A percentile compares a stretch with the other conserved stretches of the same genome.
phyloP scores from a whole-genome alignment of 2,329 filamentous ascomycete species.

The Gnomoniopsis smithogilvyi region DNA sequence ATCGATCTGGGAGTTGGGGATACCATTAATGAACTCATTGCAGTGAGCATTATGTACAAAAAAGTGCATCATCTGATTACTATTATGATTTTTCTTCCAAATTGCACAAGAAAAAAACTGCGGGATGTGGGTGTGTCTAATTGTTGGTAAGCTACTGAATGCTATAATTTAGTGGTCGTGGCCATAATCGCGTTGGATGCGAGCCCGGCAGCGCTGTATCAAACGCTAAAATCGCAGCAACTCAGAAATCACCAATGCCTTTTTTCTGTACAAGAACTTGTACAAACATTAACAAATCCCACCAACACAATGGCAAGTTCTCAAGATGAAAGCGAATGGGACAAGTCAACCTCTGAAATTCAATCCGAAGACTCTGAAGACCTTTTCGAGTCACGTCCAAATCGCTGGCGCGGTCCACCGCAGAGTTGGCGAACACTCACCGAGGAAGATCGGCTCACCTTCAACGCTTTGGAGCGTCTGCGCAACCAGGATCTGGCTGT shows the following conservation, averaged over 20 bases:
- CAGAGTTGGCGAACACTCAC: conserved; percentile 66
- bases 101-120: no score
- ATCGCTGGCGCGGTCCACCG: conserved; percentile 66
- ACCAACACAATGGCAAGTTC: conserved; percentile 13
- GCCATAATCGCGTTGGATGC: no score
- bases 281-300: background rate
- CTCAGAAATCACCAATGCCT: no score
- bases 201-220: no score
- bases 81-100: no score
- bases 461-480: conserved; percentile 59
- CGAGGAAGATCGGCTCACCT: conserved; percentile 58
- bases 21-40: conserved; percentile 19
- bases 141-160: no score
- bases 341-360: conserved; percentile 44
- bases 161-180: no score
- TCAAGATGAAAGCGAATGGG: conserved; percentile 31
- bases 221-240: background rate
- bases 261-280: no score
- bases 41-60: no score
- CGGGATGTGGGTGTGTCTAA: no score
- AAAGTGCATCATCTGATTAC: no score
- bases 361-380: conserved; percentile 45
- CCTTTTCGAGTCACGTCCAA: conserved; percentile 54
- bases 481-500: conserved; percentile 65
- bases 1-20: conserved; percentile 7